Conservation (phyloP, 2,329 filamentous ascomycete genomes). For the Trichoderma aggressivum region DNA sequence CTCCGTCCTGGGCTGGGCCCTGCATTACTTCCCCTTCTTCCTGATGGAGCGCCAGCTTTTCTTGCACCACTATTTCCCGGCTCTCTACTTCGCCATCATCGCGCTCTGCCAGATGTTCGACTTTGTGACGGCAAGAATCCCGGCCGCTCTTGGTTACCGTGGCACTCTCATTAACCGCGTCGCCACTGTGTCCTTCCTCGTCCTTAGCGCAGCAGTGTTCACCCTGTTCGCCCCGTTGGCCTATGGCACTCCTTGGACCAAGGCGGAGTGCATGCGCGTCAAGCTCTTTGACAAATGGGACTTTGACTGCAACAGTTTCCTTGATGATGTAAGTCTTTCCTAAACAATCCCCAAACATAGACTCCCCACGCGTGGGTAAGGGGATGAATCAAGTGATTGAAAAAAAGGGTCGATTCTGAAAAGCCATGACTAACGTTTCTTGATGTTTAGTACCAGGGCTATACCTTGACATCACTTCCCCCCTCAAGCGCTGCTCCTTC, state of each 20-base stretch:
- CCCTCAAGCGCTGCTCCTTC: conserved; percentile 27
- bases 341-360: conserved; percentile 37
- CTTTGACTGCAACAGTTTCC: conserved; percentile 96
- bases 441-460: conserved; percentile 38
- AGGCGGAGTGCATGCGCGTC: conserved; percentile 76
- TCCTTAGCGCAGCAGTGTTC: conserved; percentile 72
- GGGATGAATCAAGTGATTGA: neutral
- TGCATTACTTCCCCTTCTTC: conserved; percentile 99
- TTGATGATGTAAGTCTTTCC: conserved; percentile 69
- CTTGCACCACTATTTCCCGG: conserved; percentile 97
- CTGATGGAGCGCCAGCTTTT: conserved; percentile 98
- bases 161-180: conserved; percentile 68
- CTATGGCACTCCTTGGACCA: conserved; percentile 94
- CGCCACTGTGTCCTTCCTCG: conserved; percentile 71
- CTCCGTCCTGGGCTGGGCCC: conserved; percentile 86
- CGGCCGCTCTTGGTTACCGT: conserved; percentile 63
- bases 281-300: conserved; percentile 92
- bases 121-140: conserved; percentile 72
- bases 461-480: conserved; percentile 26
- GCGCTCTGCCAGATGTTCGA: conserved; percentile 87
- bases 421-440: conserved; percentile 21
- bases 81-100: conserved; percentile 91
- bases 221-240: conserved; percentile 81
- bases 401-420: neutral
- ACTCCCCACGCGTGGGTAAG: conserved; percentile 28